Evolutionary conservation across 164 flowering plant species (phyloP), one percentile per base, ranked within the genome.

Genomic region (Litsea cubeba): DNA sequence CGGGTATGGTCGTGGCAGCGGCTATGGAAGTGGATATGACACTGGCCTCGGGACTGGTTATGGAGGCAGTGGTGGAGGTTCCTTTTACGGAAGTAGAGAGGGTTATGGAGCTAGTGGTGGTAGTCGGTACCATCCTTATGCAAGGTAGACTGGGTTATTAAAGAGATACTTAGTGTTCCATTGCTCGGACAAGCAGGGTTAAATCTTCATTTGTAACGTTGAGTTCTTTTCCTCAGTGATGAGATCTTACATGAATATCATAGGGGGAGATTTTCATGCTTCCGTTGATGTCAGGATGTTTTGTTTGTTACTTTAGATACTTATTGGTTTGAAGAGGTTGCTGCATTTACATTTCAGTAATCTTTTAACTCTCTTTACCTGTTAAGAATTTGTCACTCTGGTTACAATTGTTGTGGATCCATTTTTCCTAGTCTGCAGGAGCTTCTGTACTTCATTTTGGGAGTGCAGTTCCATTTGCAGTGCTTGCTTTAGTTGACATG

Each of bases 121-220:
- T 75, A 75, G 89, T 67, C 83, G 94, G 14, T 87, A 88, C 71
- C 94, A 90, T 84, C 94, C 91, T 49, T 88, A 90, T 75, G 83
- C 83, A 49, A 85, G 92, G 79, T 88, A 87, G 83, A 72, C 25
- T n/a, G 71, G 25, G 22, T 57, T 30, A 5, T 12, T 71, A 26
- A 58, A 46, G 22, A 54, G 74, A 26, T 65, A 57, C 7, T 28
- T 70, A 17, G 62, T 28, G 64, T 3, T 64, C 12, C 12, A 24
- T 32, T 35, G n/a, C 70, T 28, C 50, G 18, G 17, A 18, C 70
- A 63, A 30, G 23, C 70, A 28, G 51, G 12, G 22, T 64, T n/a
- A 50, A 26, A 18, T 68, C 60, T 65, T 66, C 73, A 7, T 30
- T 51, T 80, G 74, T 77, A 77, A 63, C 68, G 57, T 69, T 46